Evolutionary conservation across 305 asterid genomes (phyloP).

Genomic region (Rubia tinctorum): DNA sequence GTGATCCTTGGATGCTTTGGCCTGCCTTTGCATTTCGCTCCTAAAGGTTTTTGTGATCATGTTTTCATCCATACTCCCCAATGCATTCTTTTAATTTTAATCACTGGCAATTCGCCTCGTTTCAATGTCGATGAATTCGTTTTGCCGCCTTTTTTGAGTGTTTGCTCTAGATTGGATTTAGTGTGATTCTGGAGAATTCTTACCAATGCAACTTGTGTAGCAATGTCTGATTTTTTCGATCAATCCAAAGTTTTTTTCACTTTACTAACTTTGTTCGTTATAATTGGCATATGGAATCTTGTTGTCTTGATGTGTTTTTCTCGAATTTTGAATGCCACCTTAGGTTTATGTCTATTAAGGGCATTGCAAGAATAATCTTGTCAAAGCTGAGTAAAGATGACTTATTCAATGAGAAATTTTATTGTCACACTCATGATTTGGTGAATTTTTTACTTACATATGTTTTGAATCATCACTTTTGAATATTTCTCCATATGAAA

Average conservation of each 20-base stretch:
- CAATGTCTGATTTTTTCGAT: neutral
- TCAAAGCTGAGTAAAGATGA: too few species aligned
- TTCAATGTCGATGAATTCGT: neutral
- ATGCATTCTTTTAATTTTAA: neutral
- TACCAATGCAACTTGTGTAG: neutral
- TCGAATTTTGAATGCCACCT: neutral
- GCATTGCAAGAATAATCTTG: too few species aligned
- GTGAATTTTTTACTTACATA: too few species aligned
- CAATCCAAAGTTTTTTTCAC: neutral
- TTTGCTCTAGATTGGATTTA: neutral
- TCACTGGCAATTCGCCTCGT: neutral
- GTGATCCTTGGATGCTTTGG: conserved; percentile 8
- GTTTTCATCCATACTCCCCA: neutral
- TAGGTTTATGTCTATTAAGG: neutral
- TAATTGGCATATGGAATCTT: too few species aligned
- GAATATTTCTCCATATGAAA: neutral
- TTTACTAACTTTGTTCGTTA: neutral
- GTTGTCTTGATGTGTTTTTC: neutral
- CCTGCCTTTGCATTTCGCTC: conserved; percentile 5
- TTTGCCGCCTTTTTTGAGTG: neutral
- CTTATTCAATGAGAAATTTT: neutral
- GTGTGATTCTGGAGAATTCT: neutral
- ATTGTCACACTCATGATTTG: neutral
- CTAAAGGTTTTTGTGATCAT: neutral
- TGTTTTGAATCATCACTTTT: too few species aligned